phyloP scores from a whole-genome alignment of 306 rosid species.

The Rosa rugosa region DNA sequence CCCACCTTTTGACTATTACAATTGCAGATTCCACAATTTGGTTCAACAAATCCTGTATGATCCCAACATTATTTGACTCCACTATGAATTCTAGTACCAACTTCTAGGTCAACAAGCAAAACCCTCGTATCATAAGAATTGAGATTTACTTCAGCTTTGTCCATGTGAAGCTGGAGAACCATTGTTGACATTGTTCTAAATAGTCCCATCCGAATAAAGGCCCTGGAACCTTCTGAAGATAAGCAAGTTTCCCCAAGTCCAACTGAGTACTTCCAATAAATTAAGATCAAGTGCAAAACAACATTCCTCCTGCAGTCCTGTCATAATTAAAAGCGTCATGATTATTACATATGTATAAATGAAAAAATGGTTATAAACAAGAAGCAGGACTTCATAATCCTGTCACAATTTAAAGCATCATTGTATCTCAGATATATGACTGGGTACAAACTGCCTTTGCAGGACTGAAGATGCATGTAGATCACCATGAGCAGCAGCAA shows the following conservation, averaged over 20 bases:
- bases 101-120: not conserved
- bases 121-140: not conserved
- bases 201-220: not conserved
- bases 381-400: not conserved
- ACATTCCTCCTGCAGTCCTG: not conserved
- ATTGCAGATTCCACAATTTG: not conserved
- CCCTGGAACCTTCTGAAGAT: not conserved
- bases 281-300: not conserved
- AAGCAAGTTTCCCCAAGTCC: not conserved
- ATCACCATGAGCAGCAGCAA: not conserved
- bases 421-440: not conserved
- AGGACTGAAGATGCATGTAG: not conserved
- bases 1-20: not conserved
- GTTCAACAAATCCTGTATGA: not conserved
- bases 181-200: not conserved
- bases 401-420: not conserved
- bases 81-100: not conserved
- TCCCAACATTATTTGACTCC: not conserved
- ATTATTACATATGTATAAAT: not conserved
- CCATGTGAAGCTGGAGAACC: not conserved
- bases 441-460: not conserved
- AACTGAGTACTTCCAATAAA: not conserved
- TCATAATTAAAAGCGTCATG: not conserved
- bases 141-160: not conserved
- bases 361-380: not conserved